Conservation (phyloP, 306 rosid genomes). For the Lathyrus sativus region DNA sequence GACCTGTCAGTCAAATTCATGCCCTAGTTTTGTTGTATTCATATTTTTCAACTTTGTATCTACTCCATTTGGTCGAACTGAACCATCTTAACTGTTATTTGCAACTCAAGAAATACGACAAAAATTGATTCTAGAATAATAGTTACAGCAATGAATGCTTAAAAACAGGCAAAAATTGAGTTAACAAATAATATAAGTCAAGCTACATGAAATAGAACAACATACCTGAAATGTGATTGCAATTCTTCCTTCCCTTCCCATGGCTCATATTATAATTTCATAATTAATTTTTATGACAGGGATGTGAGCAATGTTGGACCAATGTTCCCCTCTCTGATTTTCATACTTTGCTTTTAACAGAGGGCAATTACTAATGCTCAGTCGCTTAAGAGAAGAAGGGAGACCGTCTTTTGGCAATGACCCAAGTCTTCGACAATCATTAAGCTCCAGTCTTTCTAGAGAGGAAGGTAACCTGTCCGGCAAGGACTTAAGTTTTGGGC, state of each 20-base stretch:
- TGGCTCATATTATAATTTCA: neutral
- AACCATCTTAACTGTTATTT: no score
- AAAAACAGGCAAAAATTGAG: neutral
- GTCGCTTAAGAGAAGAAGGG: constrained; percentile 2
- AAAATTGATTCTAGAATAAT: neutral
- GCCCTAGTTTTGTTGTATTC: no score
- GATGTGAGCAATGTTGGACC: constrained; percentile 12
- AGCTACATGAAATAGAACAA: no score
- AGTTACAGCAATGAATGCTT: neutral
- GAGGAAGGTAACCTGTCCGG: constrained; percentile 2
- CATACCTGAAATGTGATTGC: neutral
- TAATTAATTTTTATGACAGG: neutral
- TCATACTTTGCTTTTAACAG: neutral
- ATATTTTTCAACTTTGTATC: no score
- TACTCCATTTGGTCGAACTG: no score
- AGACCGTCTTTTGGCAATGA: neutral
- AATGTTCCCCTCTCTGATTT: neutral
- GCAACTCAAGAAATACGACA: no score
- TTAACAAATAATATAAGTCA: neutral
- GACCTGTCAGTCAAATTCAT: no score
- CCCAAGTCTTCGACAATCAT: neutral
- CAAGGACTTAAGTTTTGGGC: constrained; percentile 18
- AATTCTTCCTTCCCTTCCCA: neutral
- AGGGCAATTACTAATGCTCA: neutral
- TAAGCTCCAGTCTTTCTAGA: neutral